Conservation (phyloP, 2,329 filamentous ascomycete genomes). For the Stachybotrys chlorohalonatus region DNA sequence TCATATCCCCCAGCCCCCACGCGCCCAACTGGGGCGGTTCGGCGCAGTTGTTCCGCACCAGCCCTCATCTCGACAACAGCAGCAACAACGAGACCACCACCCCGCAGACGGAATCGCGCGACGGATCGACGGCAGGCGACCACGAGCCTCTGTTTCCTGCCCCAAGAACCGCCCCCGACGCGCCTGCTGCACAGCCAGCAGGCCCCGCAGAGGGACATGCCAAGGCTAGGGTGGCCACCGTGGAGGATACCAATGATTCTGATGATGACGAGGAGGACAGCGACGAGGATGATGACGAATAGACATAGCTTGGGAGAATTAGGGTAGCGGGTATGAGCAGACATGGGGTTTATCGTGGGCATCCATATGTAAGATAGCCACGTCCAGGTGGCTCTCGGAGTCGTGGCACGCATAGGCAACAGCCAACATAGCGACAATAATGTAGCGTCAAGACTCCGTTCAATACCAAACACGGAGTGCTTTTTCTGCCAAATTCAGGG, state of each 20-base stretch:
- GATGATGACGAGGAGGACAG: neutral
- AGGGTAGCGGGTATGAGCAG: too few species aligned
- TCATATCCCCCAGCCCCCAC: constrained; percentile 39
- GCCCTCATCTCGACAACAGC: constrained; percentile 13
- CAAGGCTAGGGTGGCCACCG: constrained; percentile 35
- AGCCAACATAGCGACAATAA: neutral
- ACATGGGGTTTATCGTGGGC: neutral
- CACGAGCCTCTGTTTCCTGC: neutral
- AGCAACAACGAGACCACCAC: constrained; percentile 5
- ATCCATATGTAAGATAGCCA: neutral
- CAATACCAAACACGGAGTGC: neutral
- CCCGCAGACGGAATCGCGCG: constrained; percentile 6
- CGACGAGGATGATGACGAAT: neutral
- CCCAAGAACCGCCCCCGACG: constrained; percentile 4
- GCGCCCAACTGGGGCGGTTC: constrained; percentile 42
- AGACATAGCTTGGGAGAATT: neutral
- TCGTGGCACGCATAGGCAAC: neutral
- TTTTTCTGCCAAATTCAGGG: neutral
- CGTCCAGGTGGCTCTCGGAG: neutral
- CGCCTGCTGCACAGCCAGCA: constrained; percentile 4
- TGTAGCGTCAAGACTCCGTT: neutral
- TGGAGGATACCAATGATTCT: constrained; percentile 29
- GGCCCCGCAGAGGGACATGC: constrained; percentile 20
- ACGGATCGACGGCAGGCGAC: constrained; percentile 1
- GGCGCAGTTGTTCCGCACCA: constrained; percentile 35